Percentiles rank a stretch among this genome's conserved stretches.
These are phyloP conservation scores for Gossypium rotundifolium DNA, from an alignment of 345 rosid species.

Conservation along the genomic window DNA sequence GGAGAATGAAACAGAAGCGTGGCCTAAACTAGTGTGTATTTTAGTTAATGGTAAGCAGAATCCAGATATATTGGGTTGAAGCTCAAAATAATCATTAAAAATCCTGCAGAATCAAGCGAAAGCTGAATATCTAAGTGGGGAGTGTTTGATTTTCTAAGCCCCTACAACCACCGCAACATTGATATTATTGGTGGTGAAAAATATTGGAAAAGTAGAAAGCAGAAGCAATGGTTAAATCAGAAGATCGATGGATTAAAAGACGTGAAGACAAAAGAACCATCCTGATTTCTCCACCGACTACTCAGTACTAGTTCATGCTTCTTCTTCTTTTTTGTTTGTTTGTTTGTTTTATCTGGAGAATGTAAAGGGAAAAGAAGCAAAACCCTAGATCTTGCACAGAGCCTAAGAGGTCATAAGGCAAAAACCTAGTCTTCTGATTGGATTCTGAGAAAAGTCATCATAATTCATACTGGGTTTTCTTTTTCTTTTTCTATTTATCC, in stretches of 20 bases:
- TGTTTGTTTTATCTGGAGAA: not conserved
- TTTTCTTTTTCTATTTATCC: not conserved
- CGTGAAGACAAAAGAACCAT: slow-evolving; percentile 12
- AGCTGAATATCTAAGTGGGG: not conserved
- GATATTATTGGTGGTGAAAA: not conserved
- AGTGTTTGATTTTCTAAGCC: no score
- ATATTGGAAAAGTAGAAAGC: not conserved
- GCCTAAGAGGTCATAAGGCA: slow-evolving; percentile 14
- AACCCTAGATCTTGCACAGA: slow-evolving; percentile 51
- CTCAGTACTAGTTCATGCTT: not conserved
- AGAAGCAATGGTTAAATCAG: slow-evolving; percentile 22
- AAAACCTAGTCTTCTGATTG: slow-evolving; percentile 23
- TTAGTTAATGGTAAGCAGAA: no score
- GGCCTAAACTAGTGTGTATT: no score
- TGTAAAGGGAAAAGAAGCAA: slow-evolving; percentile 2
- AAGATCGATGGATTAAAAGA: slow-evolving; percentile 28
- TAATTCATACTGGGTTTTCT: slow-evolving; percentile 1
- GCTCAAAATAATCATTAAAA: not conserved
- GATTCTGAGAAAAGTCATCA: slow-evolving; percentile 4
- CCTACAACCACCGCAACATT: not conserved
- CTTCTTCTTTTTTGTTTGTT: not conserved
- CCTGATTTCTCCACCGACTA: slow-evolving; percentile 1
- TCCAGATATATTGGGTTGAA: no score
- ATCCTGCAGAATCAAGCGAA: not conserved
- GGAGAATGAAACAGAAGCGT: not conserved